A percentile compares a stretch with the other conserved stretches of the same genome.
Conservation (phyloP, 2,329 filamentous ascomycete species). For the Verticillium zaregamsianum region DNA sequence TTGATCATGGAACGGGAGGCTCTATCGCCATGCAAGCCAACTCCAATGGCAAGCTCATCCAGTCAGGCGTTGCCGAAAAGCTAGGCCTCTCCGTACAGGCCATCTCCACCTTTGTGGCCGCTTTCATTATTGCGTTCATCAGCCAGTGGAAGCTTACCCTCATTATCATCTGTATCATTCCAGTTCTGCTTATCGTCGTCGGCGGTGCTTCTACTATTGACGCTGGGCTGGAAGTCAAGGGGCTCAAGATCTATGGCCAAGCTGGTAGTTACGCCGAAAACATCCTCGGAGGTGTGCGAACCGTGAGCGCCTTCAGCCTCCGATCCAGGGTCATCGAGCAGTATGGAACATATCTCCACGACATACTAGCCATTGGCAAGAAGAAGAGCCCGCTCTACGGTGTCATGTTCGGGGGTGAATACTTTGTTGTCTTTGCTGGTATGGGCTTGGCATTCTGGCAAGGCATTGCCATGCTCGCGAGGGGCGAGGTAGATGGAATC, state of each 20-base stretch:
- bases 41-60: slow-evolving; percentile 31
- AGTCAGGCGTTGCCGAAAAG: slow-evolving; percentile 30
- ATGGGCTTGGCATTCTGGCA: slow-evolving; percentile 17
- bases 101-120: slow-evolving; percentile 26
- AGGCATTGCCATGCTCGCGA: slow-evolving; percentile 32
- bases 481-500: slow-evolving; percentile 7
- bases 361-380: slow-evolving; percentile 21
- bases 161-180: slow-evolving; percentile 38
- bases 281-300: slow-evolving; percentile 9
- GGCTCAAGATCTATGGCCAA: slow-evolving; percentile 19
- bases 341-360: slow-evolving; percentile 5
- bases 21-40: slow-evolving; percentile 36
- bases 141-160: slow-evolving; percentile 35
- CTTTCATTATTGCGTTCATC: slow-evolving; percentile 29
- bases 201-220: slow-evolving; percentile 18
- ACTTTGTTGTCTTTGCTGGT: slow-evolving; percentile 30
- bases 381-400: slow-evolving; percentile 21
- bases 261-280: slow-evolving; percentile 22
- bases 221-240: slow-evolving; percentile 16
- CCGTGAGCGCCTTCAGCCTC: slow-evolving; percentile 13
- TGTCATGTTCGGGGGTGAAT: slow-evolving; percentile 28
- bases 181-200: slow-evolving; percentile 9
- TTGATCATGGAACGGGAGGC: slow-evolving; percentile 34
- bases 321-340: slow-evolving; percentile 8
- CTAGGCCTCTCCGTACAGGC: slow-evolving; percentile 28